Conservation (phyloP, 805 yeast genomes). For the Candida ficus region DNA sequence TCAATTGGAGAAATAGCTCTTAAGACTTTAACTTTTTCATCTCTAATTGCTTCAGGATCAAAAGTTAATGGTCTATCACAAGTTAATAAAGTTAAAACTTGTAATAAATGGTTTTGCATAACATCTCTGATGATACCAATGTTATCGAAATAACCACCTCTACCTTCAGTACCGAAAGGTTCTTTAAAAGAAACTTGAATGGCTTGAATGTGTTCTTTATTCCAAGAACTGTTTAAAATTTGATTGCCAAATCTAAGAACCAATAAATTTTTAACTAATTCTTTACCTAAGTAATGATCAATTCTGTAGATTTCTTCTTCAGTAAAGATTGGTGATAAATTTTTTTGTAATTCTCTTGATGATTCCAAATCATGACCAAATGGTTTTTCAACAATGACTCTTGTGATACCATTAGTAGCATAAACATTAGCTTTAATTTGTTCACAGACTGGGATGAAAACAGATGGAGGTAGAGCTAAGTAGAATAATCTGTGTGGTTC, state of each 20-base stretch:
- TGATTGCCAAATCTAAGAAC: conserved; percentile 89
- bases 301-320: conserved; percentile 94
- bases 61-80: conserved; percentile 96
- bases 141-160: conserved; percentile 95
- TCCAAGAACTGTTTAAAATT: conserved; percentile 86
- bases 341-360: conserved; percentile 69
- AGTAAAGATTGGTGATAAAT: conserved; percentile 77
- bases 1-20: conserved; percentile 73
- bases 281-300: conserved; percentile 97
- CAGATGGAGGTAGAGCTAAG: conserved; percentile 93
- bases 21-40: conserved; percentile 91
- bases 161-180: conserved; percentile 98
- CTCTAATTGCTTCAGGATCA: conserved; percentile 89
- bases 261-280: conserved; percentile 90
- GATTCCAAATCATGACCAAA: conserved; percentile 88
- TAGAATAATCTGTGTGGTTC: conserved; percentile 81
- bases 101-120: conserved; percentile 95
- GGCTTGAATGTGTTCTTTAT: conserved; percentile 66
- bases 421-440: conserved; percentile 67
- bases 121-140: conserved; percentile 97
- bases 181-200: conserved; percentile 94
- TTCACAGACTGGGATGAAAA: conserved; percentile 72
- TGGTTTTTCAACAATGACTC: conserved; percentile 94
- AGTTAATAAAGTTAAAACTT: conserved; percentile 83
- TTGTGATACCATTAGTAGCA: conserved; percentile 61